Evolutionary conservation across 768 basidiomycete species (phyloP).

Genomic region (Leccinum rimulosum): DNA sequence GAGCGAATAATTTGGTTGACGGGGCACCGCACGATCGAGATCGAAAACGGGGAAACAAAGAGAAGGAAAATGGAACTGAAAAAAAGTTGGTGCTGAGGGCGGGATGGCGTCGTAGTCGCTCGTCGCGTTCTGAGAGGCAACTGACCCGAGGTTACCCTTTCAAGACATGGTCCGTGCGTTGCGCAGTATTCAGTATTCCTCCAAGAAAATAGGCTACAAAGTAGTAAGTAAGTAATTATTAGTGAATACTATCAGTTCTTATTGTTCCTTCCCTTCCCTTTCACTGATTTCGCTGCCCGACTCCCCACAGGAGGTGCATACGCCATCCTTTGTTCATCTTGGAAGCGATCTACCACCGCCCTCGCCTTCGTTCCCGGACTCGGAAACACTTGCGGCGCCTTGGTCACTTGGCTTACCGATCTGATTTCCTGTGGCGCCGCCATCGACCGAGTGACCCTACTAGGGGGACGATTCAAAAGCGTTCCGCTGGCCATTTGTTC

Average conservation of each 20-base stretch:
- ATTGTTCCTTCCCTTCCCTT: background rate
- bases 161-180: slow-evolving; percentile 16
- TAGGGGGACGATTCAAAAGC: background rate
- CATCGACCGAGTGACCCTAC: slow-evolving; percentile 13
- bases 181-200: background rate
- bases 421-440: background rate
- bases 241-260: background rate
- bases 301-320: slow-evolving; percentile 16
- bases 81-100: background rate
- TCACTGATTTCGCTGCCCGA: slow-evolving; percentile 10
- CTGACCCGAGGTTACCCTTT: slow-evolving; percentile 1
- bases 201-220: background rate
- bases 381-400: slow-evolving; percentile 6
- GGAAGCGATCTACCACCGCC: slow-evolving; percentile 8
- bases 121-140: background rate
- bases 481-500: slow-evolving; percentile 12
- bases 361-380: slow-evolving; percentile 16
- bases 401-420: slow-evolving; percentile 1
- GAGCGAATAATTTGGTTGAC: slow-evolving; percentile 54
- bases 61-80: background rate
- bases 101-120: background rate
- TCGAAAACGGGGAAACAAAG: slow-evolving; percentile 10
- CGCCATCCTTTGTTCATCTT: slow-evolving; percentile 1
- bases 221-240: too few species aligned
- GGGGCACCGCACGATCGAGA: slow-evolving; percentile 75